phyloP scores from a whole-genome alignment of 441 rosid genomes.

The Euphorbia schlechtendalii region DNA sequence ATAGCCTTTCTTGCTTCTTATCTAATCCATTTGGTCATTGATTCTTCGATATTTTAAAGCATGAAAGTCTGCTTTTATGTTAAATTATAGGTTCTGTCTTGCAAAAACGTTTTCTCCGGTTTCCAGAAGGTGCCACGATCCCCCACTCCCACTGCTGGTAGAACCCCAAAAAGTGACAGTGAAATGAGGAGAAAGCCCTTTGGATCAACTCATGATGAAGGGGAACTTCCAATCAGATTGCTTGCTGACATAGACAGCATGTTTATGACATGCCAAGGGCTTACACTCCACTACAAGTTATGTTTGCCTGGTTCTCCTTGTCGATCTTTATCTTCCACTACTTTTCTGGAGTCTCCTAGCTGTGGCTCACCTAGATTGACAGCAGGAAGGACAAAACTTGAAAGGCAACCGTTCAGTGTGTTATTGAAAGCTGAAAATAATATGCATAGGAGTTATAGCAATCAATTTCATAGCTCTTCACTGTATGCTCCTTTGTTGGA shows the following conservation, averaged over 20 bases:
- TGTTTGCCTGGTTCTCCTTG: slow-evolving; percentile 54
- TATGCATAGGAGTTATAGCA: slow-evolving; percentile 76
- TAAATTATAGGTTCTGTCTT: slow-evolving; percentile 62
- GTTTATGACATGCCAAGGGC: slow-evolving; percentile 56
- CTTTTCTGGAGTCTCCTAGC: slow-evolving; percentile 41
- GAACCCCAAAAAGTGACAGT: slow-evolving; percentile 58
- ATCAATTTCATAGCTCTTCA: slow-evolving; percentile 62
- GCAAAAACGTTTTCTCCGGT: slow-evolving; percentile 78
- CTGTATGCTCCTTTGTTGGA: slow-evolving; percentile 76
- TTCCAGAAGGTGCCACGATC: slow-evolving; percentile 94
- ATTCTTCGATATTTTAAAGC: not conserved
- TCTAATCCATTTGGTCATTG: not conserved
- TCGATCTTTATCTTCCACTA: slow-evolving; percentile 42
- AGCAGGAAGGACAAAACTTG: slow-evolving; percentile 59
- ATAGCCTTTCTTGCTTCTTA: not conserved
- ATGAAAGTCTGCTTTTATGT: not conserved
- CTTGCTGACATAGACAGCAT: slow-evolving; percentile 83
- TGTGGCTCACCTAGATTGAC: slow-evolving; percentile 46
- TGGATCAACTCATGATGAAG: slow-evolving; percentile 49
- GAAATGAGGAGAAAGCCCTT: slow-evolving; percentile 63
- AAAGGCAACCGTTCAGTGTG: slow-evolving; percentile 42
- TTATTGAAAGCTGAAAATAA: slow-evolving; percentile 45
- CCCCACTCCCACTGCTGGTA: slow-evolving; percentile 71
- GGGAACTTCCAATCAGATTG: slow-evolving; percentile 61
- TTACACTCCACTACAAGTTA: slow-evolving; percentile 77